These are phyloP conservation scores for Clonostachys rosea DNA, from an alignment of 2,329 filamentous ascomycete genomes.

Conservation along the genomic window DNA sequence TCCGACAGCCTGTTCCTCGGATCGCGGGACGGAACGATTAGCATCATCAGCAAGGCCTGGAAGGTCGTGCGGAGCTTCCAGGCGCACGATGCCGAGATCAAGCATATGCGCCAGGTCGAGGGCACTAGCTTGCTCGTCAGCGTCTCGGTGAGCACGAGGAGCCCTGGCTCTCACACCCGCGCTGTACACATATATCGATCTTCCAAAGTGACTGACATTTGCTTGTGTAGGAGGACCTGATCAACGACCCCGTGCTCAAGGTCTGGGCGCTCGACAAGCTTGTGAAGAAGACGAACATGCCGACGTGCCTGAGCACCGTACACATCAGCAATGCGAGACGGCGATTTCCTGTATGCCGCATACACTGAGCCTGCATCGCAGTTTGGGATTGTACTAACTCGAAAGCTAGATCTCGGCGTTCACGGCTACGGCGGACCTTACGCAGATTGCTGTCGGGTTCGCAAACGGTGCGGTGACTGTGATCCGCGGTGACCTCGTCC, in stretches of 20 bases:
- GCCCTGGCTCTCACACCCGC: not conserved
- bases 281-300: slow-evolving; percentile 88
- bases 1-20: slow-evolving; percentile 89
- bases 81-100: slow-evolving; percentile 78
- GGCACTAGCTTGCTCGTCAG: slow-evolving; percentile 85
- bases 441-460: slow-evolving; percentile 92
- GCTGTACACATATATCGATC: not conserved
- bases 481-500: slow-evolving; percentile 88
- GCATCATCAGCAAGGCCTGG: slow-evolving; percentile 83
- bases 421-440: slow-evolving; percentile 79
- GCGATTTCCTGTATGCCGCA: slow-evolving; percentile 74
- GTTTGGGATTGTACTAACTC: not conserved
- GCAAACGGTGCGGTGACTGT: slow-evolving; percentile 93
- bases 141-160: slow-evolving; percentile 47
- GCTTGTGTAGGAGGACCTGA: slow-evolving; percentile 69
- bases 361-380: not conserved
- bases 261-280: slow-evolving; percentile 96
- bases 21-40: slow-evolving; percentile 77
- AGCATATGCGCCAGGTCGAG: slow-evolving; percentile 87
- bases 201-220: not conserved
- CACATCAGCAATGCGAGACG: slow-evolving; percentile 85
- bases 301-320: slow-evolving; percentile 82
- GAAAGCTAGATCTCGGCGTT: slow-evolving; percentile 72
- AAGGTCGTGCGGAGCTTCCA: slow-evolving; percentile 83
- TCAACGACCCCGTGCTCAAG: slow-evolving; percentile 82